phyloP scores from a whole-genome alignment of 805 yeast species.

The Spathaspora sp. region DNA sequence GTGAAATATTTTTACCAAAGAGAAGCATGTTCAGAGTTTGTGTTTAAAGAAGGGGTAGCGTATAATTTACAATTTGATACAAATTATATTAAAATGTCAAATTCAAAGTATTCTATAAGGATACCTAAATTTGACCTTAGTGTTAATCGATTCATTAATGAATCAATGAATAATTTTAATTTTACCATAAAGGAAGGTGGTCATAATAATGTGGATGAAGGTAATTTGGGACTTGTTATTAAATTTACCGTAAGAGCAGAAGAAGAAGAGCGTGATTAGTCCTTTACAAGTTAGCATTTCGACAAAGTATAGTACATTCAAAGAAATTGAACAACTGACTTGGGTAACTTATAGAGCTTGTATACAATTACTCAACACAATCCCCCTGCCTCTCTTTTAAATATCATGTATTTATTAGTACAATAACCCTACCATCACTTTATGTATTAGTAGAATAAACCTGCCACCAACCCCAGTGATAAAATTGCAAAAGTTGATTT shows the following conservation, averaged over 20 bases:
- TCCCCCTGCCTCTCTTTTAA: too few species aligned
- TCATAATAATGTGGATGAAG: slow-evolving; percentile 27
- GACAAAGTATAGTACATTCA: too few species aligned
- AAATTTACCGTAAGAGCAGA: slow-evolving; percentile 38
- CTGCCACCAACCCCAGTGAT: too few species aligned
- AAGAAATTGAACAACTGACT: too few species aligned
- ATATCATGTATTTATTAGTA: too few species aligned
- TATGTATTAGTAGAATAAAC: too few species aligned
- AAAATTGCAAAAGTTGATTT: too few species aligned
- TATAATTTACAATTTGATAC: slow-evolving; percentile 56
- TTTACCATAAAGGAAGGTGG: slow-evolving; percentile 42
- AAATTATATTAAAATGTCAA: slow-evolving; percentile 46
- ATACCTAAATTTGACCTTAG: slow-evolving; percentile 50
- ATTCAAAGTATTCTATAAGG: slow-evolving; percentile 47
- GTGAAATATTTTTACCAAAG: slow-evolving; percentile 41
- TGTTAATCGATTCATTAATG: slow-evolving; percentile 40
- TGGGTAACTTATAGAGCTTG: too few species aligned
- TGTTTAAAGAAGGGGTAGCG: slow-evolving; percentile 30
- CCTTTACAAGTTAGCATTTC: not conserved
- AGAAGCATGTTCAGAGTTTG: slow-evolving; percentile 35
- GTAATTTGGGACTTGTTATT: slow-evolving; percentile 30
- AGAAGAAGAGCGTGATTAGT: slow-evolving; percentile 5
- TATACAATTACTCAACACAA: too few species aligned
- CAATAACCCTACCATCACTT: too few species aligned
- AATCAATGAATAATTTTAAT: slow-evolving; percentile 41